A percentile compares a stretch with the other conserved stretches of the same genome.
Conservation (phyloP, 805 yeast genomes). For the Metschnikowia similis region DNA sequence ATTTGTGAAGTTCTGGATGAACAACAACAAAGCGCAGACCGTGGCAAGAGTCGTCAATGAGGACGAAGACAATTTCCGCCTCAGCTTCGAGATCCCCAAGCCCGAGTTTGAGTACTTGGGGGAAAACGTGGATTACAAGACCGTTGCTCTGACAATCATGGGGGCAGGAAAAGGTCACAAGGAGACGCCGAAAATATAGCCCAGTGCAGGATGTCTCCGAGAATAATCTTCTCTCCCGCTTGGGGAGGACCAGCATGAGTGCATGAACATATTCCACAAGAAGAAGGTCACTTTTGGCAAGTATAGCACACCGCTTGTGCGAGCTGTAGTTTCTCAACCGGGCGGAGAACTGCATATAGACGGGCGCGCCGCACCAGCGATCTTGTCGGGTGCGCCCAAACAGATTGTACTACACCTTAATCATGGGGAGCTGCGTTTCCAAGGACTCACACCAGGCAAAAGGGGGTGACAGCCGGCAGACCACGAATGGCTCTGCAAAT, state of each 20-base stretch:
- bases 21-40: slow-evolving; percentile 20
- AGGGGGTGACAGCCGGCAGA: not conserved
- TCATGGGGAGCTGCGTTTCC: slow-evolving; percentile 19
- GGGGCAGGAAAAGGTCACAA: not conserved
- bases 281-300: too few species aligned
- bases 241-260: too few species aligned
- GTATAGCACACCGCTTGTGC: too few species aligned
- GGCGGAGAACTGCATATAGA: not conserved
- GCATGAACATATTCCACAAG: too few species aligned
- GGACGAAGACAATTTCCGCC: slow-evolving; percentile 14
- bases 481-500: not conserved
- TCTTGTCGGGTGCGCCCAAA: not conserved
- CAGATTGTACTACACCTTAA: not conserved
- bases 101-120: slow-evolving; percentile 25
- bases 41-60: slow-evolving; percentile 23
- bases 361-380: not conserved
- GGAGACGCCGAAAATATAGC: too few species aligned
- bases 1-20: slow-evolving; percentile 29
- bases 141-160: slow-evolving; percentile 2
- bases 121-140: slow-evolving; percentile 27
- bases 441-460: slow-evolving; percentile 5
- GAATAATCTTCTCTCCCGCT: too few species aligned
- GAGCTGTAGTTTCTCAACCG: too few species aligned
- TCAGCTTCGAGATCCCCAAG: slow-evolving; percentile 17
- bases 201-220: too few species aligned